Base-by-base conservation (phyloP, 805 yeast genomes). In the Candida sakaeoensis region DNA sequence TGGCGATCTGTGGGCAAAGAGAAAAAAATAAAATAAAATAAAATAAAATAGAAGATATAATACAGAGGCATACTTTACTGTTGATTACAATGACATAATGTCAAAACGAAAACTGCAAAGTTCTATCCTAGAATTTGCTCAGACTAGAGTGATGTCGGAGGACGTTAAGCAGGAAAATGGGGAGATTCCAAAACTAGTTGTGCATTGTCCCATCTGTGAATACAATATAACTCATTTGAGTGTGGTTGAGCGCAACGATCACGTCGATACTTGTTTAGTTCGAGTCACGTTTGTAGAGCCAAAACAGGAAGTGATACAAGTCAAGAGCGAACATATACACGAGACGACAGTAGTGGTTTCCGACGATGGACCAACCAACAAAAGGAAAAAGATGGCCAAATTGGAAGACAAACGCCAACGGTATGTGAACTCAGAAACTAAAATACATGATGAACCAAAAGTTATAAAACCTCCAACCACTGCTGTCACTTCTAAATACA, bases 211-310 rank as follows among this genome's bases (percentile, higher is more conserved):
- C 0, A 55, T 80, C 1, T 81, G 88, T 47, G 40, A 44, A 5
- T 38, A 59, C 2, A 55, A 67, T 31, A 46, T 81, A 16, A 59
- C 71, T 2, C 42, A 42, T 1, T 55, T 74, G 14, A 51, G 61
- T 2, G 43, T 79, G 5, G 64, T 63, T 23, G 68, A 64, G 19
- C 58, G 84, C 29, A 70, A 67, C 7, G 54, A 61, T 3, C 88
- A 81, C 51, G 83, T 80, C 13, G 80, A 78, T 41, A 57, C 61
- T 23, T 81, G 88, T 47, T 52, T 77, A 3, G 60, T 54, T 16
- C 40, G 51, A 17, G 47, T 41, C 52, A 8, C 57, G 61, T 16
- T 54, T 52, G 57, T 60, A 3, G 29, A 45, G 13, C 8, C 37
- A 12, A 26, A 26, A 28, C 19, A n/a, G 6, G 19, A 13, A 13